A percentile compares a stretch with the other conserved stretches of the same genome.
Conservation (phyloP, 768 basidiomycete genomes). For the Boletus rubroflammeus region DNA sequence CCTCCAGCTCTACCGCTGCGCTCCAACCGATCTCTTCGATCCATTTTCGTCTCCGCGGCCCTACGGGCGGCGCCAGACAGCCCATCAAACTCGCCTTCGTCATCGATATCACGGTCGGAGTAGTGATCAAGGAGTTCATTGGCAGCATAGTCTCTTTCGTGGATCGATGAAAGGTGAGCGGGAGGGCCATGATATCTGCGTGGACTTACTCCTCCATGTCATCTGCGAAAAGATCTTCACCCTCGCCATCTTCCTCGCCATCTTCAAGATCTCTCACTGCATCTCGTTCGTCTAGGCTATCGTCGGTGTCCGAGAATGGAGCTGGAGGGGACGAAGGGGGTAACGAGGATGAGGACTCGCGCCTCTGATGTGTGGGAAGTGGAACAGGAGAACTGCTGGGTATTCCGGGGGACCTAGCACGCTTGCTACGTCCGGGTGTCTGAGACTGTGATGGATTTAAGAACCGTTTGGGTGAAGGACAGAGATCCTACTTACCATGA, state of each 20-base stretch:
- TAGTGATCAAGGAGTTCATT: constrained; percentile 85
- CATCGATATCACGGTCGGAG: constrained; percentile 83
- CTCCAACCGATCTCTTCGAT: constrained; percentile 76
- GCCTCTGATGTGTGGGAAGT: constrained; percentile 44
- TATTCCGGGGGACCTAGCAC: constrained; percentile 53
- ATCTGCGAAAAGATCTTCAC: constrained; percentile 92
- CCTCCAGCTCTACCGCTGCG: constrained; percentile 62
- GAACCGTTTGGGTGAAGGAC: not conserved
- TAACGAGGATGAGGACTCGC: constrained; percentile 67
- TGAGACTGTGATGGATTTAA: constrained; percentile 28
- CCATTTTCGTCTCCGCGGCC: constrained; percentile 85
- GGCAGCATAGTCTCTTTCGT: constrained; percentile 73
- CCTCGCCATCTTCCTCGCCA: constrained; percentile 75
- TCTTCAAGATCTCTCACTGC: constrained; percentile 63
- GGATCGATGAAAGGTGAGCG: constrained; percentile 6
- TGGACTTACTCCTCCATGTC: constrained; percentile 61
- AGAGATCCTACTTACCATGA: constrained; percentile 37
- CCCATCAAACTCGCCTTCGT: constrained; percentile 66
- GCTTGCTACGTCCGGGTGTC: constrained; percentile 57
- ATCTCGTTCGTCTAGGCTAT: constrained; percentile 69
- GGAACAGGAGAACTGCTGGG: constrained; percentile 47
- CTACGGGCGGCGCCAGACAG: constrained; percentile 69
- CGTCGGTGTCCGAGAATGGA: constrained; percentile 85
- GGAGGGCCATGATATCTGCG: constrained; percentile 1
- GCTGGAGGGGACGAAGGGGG: constrained; percentile 83